phyloP scores from a whole-genome alignment of 495 filamentous ascomycete species.

The Podospora anserina region DNA sequence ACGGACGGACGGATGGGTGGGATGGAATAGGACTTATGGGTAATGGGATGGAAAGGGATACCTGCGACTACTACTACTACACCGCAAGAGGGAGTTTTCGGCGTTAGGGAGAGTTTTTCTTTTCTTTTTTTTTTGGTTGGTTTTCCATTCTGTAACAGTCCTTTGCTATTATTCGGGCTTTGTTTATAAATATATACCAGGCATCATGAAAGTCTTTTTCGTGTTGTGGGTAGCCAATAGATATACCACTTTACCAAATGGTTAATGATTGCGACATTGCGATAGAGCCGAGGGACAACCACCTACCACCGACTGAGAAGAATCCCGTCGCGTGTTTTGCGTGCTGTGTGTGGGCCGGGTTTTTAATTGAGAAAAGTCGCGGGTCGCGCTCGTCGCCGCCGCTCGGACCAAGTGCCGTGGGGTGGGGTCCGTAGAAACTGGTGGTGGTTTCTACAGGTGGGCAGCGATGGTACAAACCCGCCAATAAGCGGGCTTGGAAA shows the following conservation, averaged over 20 bases:
- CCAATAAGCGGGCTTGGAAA: slow-evolving; percentile 1
- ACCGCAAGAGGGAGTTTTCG: neutral
- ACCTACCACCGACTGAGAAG: neutral
- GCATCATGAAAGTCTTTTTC: neutral
- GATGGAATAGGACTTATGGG: neutral
- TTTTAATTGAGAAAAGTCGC: slow-evolving; percentile 25
- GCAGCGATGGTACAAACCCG: neutral
- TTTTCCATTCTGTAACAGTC: neutral
- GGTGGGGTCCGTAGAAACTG: slow-evolving; percentile 20
- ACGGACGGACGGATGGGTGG: neutral
- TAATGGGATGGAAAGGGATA: neutral
- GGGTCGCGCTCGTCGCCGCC: slow-evolving; percentile 18
- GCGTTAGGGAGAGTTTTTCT: neutral
- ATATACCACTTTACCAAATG: too few relatives aligned
- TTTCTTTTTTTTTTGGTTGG: neutral
- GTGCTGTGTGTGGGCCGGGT: neutral
- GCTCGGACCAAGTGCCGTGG: neutral
- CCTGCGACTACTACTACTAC: neutral
- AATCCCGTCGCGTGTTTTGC: neutral
- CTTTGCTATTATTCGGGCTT: neutral
- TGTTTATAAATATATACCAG: neutral
- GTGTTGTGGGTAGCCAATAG: too few relatives aligned
- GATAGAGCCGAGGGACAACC: neutral
- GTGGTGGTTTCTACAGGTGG: slow-evolving; percentile 21
- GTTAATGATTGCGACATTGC: neutral